Evolutionary conservation across 139 green algal genomes (phyloP), one percentile per base, ranked within the genome.

Genomic region (Raphidocelis subcapitata): DNA sequence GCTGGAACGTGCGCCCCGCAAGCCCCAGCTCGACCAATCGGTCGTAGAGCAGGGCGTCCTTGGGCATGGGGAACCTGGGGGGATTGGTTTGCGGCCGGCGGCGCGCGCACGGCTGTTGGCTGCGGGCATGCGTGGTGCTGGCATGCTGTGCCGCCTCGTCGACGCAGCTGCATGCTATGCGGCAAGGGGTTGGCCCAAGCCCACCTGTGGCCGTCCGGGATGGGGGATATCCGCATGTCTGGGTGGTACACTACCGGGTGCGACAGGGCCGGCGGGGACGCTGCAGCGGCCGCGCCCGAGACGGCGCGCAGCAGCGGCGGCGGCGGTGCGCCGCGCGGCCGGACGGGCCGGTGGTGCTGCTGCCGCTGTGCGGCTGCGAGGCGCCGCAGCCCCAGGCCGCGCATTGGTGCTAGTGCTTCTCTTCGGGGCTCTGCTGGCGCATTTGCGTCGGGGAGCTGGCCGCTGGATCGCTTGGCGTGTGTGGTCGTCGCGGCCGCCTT

Each of bases 1-100:
- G 82, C 3, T 57, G 80, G 56, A 90, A 89, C 18, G 82, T 88
- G 49, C 61, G 55, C 8, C 44, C 59, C 5, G 79, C 66, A 31
- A 83, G 41, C n/a, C 81, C 79, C 26, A 79, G 29, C 24, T 59
- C 57, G 23, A 62, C 28, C 32, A 89, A 60, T 0, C 71, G 46
- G 21, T 67, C n/a, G 56, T 90, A 81, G 15, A 90, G 73, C 24
- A 89, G 72, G 24, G 65, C 37, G 51, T 90, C 84, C 70, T 90
- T 90, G 47, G 82, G 79, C 84, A 88, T 89, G 5, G 82, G 84
- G 57, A 89, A 88, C 2, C 75, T 64, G 66, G 41, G 37, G 29
- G 4, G 29, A 20, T 28, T 12, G 49, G 33, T 61, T 1, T 29
- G 71, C 5, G 24, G 4, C 4, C 5, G 46, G 16, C 16, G 16